Conservation (phyloP, 83 land plant species). For the Diphasiastrum complanatum region DNA sequence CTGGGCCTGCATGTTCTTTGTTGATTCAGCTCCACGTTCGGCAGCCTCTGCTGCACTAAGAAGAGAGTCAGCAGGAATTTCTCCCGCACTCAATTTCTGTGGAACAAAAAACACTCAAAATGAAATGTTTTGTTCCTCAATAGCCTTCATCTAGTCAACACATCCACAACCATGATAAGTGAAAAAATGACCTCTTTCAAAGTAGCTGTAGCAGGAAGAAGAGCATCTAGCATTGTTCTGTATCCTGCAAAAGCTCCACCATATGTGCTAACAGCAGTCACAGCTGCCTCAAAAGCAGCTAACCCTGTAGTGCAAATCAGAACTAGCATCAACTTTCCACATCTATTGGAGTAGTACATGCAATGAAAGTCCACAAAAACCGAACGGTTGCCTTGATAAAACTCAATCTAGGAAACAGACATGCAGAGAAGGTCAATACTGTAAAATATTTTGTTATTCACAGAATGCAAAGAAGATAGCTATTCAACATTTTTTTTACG, state of each 20-base stretch:
- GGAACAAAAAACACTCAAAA: neutral
- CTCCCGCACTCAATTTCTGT: slow-evolving; percentile 10
- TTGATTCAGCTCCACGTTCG: slow-evolving; percentile 8
- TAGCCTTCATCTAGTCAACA: neutral
- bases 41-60: slow-evolving; percentile 9
- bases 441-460: too few relatives aligned
- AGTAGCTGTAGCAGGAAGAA: slow-evolving; percentile 5
- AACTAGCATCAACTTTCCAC: too few relatives aligned
- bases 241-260: slow-evolving; percentile 9
- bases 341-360: too few relatives aligned
- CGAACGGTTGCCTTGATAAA: too few relatives aligned
- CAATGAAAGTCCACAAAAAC: too few relatives aligned
- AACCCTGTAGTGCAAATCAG: slow-evolving; percentile 5
- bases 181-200: slow-evolving; percentile 6
- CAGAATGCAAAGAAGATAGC: too few relatives aligned
- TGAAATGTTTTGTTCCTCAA: neutral
- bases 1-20: slow-evolving; percentile 15
- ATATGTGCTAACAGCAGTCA: slow-evolving; percentile 10
- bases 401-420: too few relatives aligned
- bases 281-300: slow-evolving; percentile 4
- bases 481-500: too few relatives aligned
- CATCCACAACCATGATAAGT: too few relatives aligned
- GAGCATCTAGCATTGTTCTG: slow-evolving; percentile 15
- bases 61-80: slow-evolving; percentile 6
- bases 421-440: too few relatives aligned